Percentiles rank a stretch among this genome's conserved stretches.
Evolutionary conservation across 2,329 filamentous ascomycete species (phyloP).

Genomic region (Botryosphaeria dothidea): DNA sequence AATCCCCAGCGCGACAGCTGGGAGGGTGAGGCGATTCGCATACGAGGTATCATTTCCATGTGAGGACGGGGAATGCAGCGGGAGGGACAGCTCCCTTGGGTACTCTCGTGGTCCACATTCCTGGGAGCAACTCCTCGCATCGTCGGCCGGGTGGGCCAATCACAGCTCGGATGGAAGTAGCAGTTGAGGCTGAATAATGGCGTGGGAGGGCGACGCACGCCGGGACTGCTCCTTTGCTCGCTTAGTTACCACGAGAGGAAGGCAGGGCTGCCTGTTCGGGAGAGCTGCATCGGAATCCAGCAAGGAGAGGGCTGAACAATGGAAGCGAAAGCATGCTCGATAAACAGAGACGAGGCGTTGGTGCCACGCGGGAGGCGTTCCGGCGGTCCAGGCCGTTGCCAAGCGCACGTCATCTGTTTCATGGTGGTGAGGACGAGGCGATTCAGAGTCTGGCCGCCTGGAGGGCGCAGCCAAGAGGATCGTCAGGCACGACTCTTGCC

Average conservation of each 20-base stretch:
- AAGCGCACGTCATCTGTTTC: background rate
- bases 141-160: background rate
- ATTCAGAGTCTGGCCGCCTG: background rate
- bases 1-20: background rate
- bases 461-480: conserved; percentile 1
- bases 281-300: conserved; percentile 2
- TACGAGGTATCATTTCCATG: conserved; percentile 5
- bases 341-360: background rate
- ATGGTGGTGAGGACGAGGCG: background rate
- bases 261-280: background rate
- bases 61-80: background rate
- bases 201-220: background rate
- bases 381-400: background rate
- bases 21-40: background rate
- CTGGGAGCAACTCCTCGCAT: background rate
- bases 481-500: background rate
- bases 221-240: conserved; percentile 1
- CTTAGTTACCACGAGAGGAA: background rate
- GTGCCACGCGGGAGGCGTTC: conserved; percentile 6
- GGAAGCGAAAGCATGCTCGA: background rate
- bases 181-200: background rate
- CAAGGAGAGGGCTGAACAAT: background rate
- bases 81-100: conserved; percentile 4
- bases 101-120: conserved; percentile 4
- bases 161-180: background rate